These are phyloP conservation scores for Neofusicoccum sp. DNA, from an alignment of 2,329 filamentous ascomycete species.

Conservation along the genomic window DNA sequence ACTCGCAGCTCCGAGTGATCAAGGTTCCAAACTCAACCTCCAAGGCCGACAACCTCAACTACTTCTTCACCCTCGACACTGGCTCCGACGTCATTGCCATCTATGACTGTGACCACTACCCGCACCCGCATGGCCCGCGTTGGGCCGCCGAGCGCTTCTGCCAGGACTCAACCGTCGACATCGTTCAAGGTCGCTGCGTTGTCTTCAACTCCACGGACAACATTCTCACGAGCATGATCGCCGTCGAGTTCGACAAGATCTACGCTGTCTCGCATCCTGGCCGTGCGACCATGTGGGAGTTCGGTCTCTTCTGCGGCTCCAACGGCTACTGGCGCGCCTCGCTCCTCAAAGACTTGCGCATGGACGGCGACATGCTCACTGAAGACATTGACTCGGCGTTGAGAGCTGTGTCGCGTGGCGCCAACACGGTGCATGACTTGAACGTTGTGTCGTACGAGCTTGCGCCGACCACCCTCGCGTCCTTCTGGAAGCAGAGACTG, in stretches of 20 bases:
- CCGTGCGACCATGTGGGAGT: conserved; percentile 50
- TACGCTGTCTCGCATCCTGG: conserved; percentile 56
- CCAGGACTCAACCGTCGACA: conserved; percentile 46
- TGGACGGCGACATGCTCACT: conserved; percentile 55
- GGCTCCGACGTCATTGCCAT: conserved; percentile 51
- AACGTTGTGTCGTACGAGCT: conserved; percentile 54
- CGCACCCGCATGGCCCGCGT: conserved; percentile 51
- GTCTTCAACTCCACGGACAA: conserved; percentile 51
- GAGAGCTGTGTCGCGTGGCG: conserved; percentile 48
- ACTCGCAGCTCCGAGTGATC: conserved; percentile 48
- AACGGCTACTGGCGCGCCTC: conserved; percentile 54
- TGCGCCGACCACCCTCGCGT: conserved; percentile 47
- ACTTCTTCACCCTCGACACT: conserved; percentile 49
- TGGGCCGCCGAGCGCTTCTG: conserved; percentile 54
- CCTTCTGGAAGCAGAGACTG: conserved; percentile 55
- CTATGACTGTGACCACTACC: conserved; percentile 55
- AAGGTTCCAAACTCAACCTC: conserved; percentile 53
- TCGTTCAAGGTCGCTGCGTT: conserved; percentile 54
- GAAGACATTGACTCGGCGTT: conserved; percentile 56
- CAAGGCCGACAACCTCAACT: conserved; percentile 55
- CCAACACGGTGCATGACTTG: conserved; percentile 51
- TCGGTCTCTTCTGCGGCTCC: conserved; percentile 53
- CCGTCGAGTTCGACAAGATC: conserved; percentile 56
- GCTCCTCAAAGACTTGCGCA: conserved; percentile 49
- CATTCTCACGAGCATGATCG: conserved; percentile 51